A percentile compares a stretch with the other conserved stretches of the same genome.
These are phyloP conservation scores for Parsonsia alboflavescens DNA, from an alignment of 257 asterid genomes.

Conservation along the genomic window DNA sequence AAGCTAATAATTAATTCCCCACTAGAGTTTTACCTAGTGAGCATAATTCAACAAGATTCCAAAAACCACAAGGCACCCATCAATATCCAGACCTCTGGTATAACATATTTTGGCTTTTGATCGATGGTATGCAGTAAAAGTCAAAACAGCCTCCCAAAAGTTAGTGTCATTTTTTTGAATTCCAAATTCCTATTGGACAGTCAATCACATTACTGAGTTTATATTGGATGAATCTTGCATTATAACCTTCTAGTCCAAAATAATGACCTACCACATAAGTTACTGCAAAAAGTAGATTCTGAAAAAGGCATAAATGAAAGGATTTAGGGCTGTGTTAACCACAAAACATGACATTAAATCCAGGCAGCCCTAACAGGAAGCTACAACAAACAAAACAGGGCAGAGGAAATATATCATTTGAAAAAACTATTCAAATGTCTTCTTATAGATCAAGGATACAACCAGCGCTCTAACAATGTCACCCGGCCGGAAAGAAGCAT, in stretches of 20 bases:
- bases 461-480: conserved; percentile 82
- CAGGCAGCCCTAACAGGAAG: neutral
- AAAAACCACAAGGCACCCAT: no score
- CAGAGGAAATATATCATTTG: neutral
- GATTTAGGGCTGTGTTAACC: neutral
- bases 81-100: no score
- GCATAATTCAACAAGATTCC: no score
- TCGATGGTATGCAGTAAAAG: conserved; percentile 1
- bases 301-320: neutral
- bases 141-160: neutral
- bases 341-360: no score
- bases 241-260: neutral
- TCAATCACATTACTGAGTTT: neutral
- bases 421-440: no score
- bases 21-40: no score
- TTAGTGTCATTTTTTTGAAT: neutral
- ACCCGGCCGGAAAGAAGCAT: conserved; percentile 75
- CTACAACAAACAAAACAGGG: neutral
- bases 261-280: neutral
- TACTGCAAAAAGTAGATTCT: neutral
- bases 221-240: neutral
- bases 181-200: neutral
- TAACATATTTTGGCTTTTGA: no score
- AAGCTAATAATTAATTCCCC: no score
- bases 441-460: conserved; percentile 59